Evolutionary conservation across 495 filamentous ascomycete genomes (phyloP).

Genomic region (Lasiosphaeria hispida): DNA sequence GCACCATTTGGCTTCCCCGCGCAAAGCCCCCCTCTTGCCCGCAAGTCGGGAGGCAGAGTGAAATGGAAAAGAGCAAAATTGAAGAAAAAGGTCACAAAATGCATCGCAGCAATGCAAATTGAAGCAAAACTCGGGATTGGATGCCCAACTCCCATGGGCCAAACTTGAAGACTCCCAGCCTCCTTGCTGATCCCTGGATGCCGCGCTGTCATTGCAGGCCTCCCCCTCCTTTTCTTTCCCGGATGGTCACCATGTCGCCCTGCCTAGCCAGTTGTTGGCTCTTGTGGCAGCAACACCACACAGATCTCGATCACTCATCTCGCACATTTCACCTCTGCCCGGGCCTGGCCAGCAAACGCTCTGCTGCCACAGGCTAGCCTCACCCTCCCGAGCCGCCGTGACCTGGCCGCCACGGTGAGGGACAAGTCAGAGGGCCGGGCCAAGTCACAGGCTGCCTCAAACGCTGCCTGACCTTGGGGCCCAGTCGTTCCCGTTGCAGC

Average conservation of each 20-base stretch:
- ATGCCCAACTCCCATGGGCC: conserved; percentile 7
- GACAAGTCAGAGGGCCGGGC: conserved; percentile 11
- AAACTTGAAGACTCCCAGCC: neutral
- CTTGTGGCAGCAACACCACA: too few relatives aligned
- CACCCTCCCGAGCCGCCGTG: conserved; percentile 1
- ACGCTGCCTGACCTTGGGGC: too few relatives aligned
- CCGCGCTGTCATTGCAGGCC: conserved; percentile 14
- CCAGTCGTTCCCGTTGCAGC: too few relatives aligned
- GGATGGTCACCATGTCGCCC: too few relatives aligned
- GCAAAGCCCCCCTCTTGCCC: conserved; percentile 11
- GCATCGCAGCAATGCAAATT: neutral
- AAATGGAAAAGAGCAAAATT: too few relatives aligned
- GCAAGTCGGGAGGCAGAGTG: neutral
- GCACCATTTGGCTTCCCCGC: conserved; percentile 24
- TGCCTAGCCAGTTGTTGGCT: too few relatives aligned
- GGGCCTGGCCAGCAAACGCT: too few relatives aligned
- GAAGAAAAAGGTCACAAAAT: too few relatives aligned
- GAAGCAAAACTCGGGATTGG: conserved; percentile 10
- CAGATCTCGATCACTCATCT: too few relatives aligned
- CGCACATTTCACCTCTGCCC: too few relatives aligned
- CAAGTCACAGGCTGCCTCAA: neutral
- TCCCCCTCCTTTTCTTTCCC: neutral
- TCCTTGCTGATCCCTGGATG: neutral
- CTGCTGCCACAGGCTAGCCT: neutral
- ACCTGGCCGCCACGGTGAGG: conserved; percentile 6